These are phyloP conservation scores for Sugiyamaella smithiae DNA, from an alignment of 805 yeast genomes.

Conservation along the genomic window DNA sequence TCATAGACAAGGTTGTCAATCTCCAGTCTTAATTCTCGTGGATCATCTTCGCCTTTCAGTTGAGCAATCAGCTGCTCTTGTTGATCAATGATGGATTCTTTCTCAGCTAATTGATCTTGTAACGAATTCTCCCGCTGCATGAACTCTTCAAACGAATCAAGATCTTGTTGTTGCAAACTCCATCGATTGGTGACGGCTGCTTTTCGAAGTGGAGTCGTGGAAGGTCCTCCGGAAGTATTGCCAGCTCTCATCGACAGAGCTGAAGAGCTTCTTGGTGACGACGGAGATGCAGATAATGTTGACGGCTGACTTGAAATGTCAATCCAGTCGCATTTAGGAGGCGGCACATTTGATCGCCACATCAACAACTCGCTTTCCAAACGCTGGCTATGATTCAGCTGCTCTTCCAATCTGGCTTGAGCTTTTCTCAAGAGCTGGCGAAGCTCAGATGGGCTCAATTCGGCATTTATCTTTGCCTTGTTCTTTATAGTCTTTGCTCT, in stretches of 20 bases:
- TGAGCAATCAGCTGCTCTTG: slow-evolving; percentile 22
- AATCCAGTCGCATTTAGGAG: slow-evolving; percentile 31
- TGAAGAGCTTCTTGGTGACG: background rate
- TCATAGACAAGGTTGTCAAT: slow-evolving; percentile 24
- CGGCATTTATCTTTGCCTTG: slow-evolving; percentile 60
- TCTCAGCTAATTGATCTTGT: slow-evolving; percentile 32
- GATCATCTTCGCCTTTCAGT: slow-evolving; percentile 15
- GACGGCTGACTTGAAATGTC: background rate
- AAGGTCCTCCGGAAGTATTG: background rate
- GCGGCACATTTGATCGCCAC: slow-evolving; percentile 38
- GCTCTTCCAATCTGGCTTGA: slow-evolving; percentile 33
- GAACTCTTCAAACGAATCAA: slow-evolving; percentile 22
- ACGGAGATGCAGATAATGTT: slow-evolving; percentile 1
- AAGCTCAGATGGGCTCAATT: slow-evolving; percentile 50
- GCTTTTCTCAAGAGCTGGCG: slow-evolving; percentile 37
- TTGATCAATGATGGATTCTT: slow-evolving; percentile 24
- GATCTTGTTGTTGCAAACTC: background rate
- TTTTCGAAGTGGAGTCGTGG: background rate
- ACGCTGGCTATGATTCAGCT: slow-evolving; percentile 35
- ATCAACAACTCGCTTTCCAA: slow-evolving; percentile 42
- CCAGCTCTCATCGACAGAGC: slow-evolving; percentile 4
- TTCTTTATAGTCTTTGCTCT: slow-evolving; percentile 69
- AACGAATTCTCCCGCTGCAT: slow-evolving; percentile 33
- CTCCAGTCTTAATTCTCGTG: slow-evolving; percentile 17
- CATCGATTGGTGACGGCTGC: slow-evolving; percentile 1